Evolutionary conservation across 1,284 basidiomycete species (phyloP), one percentile per base, ranked within the genome.

Genomic region (Porodaedalea pini): DNA sequence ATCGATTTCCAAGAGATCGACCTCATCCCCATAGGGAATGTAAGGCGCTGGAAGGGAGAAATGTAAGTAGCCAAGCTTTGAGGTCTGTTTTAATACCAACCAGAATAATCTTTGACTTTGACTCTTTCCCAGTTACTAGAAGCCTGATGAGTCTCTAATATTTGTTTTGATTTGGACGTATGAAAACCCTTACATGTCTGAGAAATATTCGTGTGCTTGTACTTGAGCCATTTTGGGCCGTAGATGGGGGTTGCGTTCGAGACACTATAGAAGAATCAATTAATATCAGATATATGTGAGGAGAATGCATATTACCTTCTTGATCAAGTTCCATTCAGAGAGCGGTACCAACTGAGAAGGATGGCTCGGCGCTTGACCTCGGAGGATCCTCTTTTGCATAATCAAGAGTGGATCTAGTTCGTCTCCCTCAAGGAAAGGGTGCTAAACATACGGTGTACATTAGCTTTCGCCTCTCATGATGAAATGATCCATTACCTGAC

Each of bases 211-310:
- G 63, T 83, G 80, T 6, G 61, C 64, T 62, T 71, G 77, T 36
- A 81, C 72, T 8, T 71, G 67, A 7, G 65, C 57, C 40, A 75
- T 72, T 47, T 66, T 68, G 36, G 73, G 64, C 32, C 81, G 77
- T 25, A 79, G 62, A 2, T 69, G 67, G 13, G 81, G 75, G 63
- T 83, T 83, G n/a, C 77, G 73, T 67, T 83, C 76, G n/a, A 82
- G 65, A 56, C 80, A 82, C 80, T 82, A 56, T 31, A 56, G 25
- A 25, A 29, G 4, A 17, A 41, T 43, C 52, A 17, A 29, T 25
- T 23, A 25, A 8, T 15, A 4, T 56, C 29, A 29, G 31, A 45
- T 45, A 51, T 47, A 45, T 25, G 31, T 11, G 13, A 19, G 2
- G n/a, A 17, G 11, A 4, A 57, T 23, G 57, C 66, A 36, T n/a